Conservation (phyloP, 2,329 filamentous ascomycete species). For the Colletotrichum musae region DNA sequence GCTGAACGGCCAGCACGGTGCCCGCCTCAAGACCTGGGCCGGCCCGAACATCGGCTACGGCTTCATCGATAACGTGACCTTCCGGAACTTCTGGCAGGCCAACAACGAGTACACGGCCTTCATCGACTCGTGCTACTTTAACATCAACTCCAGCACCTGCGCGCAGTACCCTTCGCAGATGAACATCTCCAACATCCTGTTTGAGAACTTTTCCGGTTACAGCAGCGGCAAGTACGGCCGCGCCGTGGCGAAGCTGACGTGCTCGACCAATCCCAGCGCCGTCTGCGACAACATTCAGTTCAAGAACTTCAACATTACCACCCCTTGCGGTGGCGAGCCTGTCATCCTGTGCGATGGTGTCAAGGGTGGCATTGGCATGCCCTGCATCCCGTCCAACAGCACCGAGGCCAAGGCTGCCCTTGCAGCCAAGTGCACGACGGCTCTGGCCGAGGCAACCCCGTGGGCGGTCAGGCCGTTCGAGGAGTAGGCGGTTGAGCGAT, state of each 20-base stretch:
- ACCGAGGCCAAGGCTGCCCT: slow-evolving; percentile 50
- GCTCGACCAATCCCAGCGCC: slow-evolving; percentile 65
- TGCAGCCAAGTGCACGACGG: slow-evolving; percentile 49
- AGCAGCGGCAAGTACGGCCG: slow-evolving; percentile 68
- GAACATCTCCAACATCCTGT: slow-evolving; percentile 69
- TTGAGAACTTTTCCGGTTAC: slow-evolving; percentile 69
- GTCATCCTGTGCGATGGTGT: slow-evolving; percentile 68
- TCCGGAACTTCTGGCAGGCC: slow-evolving; percentile 67
- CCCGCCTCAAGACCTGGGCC: slow-evolving; percentile 77
- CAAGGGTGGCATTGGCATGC: slow-evolving; percentile 52
- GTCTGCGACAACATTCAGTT: slow-evolving; percentile 69
- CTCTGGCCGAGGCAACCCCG: slow-evolving; percentile 48
- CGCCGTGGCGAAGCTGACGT: slow-evolving; percentile 67
- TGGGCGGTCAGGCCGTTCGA: slow-evolving; percentile 37
- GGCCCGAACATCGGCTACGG: slow-evolving; percentile 67
- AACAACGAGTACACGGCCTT: slow-evolving; percentile 76
- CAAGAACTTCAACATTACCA: slow-evolving; percentile 67
- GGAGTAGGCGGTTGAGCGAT: background rate
- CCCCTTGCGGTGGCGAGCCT: slow-evolving; percentile 59
- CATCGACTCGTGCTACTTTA: slow-evolving; percentile 60
- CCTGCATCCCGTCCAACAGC: slow-evolving; percentile 53
- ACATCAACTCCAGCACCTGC: slow-evolving; percentile 74
- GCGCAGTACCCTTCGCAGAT: slow-evolving; percentile 67
- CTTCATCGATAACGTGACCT: slow-evolving; percentile 73
- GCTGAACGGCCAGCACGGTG: slow-evolving; percentile 67